phyloP scores from a whole-genome alignment of 2,329 filamentous ascomycete species.

The Bisporella sp. region DNA sequence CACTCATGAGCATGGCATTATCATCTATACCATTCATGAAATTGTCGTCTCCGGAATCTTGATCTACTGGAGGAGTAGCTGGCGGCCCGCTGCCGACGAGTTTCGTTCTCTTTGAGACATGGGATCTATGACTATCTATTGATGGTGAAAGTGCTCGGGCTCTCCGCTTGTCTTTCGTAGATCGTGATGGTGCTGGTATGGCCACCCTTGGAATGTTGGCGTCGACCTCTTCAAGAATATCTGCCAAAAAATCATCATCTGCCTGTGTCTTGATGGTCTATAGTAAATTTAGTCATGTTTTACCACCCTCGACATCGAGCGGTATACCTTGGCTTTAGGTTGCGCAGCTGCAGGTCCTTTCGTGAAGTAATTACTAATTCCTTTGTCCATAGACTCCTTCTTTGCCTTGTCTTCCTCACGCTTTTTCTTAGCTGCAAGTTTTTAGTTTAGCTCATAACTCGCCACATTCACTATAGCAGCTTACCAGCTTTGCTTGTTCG shows the following conservation, averaged over 20 bases:
- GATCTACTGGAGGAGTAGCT: constrained; percentile 38
- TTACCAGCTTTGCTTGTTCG: constrained; percentile 38
- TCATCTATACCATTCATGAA: constrained; percentile 55
- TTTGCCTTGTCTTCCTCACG: constrained; percentile 81
- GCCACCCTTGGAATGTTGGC: constrained; percentile 54
- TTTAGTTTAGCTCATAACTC: constrained; percentile 2
- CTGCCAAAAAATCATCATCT: constrained; percentile 80
- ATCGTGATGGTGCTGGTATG: constrained; percentile 55
- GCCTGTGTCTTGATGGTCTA: constrained; percentile 75
- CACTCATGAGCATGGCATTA: constrained; percentile 71
- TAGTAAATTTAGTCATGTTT: constrained; percentile 16
- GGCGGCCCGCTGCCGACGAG: constrained; percentile 41
- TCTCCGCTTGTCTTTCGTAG: constrained; percentile 71
- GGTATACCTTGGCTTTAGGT: constrained; percentile 71
- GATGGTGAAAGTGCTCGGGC: constrained; percentile 74
- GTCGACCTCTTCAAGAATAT: constrained; percentile 82
- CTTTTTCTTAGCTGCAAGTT: constrained; percentile 66
- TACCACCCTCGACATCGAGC: no score
- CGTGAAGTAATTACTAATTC: constrained; percentile 92
- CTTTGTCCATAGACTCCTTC: constrained; percentile 79
- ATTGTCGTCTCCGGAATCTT: constrained; percentile 50
- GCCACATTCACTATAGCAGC: background rate
- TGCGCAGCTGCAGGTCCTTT: constrained; percentile 61
- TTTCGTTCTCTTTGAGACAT: constrained; percentile 49
- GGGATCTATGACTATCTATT: constrained; percentile 42